Conservation (phyloP, 176 grass and related monocot genomes). For the Stipa capillata region DNA sequence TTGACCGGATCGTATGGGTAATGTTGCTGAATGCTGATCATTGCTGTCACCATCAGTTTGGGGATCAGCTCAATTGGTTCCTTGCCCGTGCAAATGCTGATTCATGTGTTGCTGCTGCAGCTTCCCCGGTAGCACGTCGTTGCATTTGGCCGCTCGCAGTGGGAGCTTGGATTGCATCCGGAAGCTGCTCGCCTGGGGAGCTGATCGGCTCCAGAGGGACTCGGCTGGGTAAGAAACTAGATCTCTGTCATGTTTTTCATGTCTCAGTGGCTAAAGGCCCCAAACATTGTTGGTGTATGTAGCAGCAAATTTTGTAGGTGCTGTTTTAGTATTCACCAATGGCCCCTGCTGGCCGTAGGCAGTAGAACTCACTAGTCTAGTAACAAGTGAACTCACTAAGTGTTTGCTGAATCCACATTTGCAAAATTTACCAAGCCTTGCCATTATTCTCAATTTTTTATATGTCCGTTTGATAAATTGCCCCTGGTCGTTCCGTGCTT, state of each 20-base stretch:
- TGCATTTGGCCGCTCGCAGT: conserved; percentile 71
- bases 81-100: not conserved
- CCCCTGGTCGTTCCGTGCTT: not conserved
- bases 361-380: not conserved
- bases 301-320: not conserved
- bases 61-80: not conserved
- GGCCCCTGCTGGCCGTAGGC: not conserved
- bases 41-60: not conserved
- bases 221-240: conserved; percentile 56
- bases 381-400: not conserved
- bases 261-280: not conserved
- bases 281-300: not conserved
- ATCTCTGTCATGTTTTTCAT: not conserved
- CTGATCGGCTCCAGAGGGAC: conserved; percentile 87
- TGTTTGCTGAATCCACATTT: not conserved
- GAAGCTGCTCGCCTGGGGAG: conserved; percentile 84
- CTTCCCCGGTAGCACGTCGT: conserved; percentile 62
- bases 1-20: conserved; percentile 77
- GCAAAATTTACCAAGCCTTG: not conserved
- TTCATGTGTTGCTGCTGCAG: conserved; percentile 24
- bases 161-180: conserved; percentile 83
- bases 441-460: not conserved
- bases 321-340: not conserved
- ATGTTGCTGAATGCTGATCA: too few relatives aligned
- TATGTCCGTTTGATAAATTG: not conserved